Percentiles rank a stretch among this genome's conserved stretches.
Evolutionary conservation across 257 asterid species (phyloP).

Genomic region (Thymus quinquecostatus): DNA sequence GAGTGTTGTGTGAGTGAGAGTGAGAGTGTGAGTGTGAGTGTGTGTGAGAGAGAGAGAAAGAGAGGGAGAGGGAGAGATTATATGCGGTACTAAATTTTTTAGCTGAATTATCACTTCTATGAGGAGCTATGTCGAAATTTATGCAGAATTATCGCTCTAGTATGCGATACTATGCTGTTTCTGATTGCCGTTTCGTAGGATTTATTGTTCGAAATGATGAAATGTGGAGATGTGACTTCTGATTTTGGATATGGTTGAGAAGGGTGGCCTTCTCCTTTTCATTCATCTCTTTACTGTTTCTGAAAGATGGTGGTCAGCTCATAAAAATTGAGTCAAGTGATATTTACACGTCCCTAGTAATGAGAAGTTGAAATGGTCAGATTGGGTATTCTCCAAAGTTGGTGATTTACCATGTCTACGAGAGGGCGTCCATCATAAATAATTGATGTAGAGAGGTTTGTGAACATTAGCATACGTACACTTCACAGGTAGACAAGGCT

Average conservation of each 20-base stretch:
- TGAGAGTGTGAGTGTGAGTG: not conserved
- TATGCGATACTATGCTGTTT: not conserved
- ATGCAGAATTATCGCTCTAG: slow-evolving; percentile 1
- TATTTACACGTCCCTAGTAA: too few species aligned
- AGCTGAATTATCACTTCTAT: too few species aligned
- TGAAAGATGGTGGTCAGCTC: not conserved
- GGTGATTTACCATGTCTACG: not conserved
- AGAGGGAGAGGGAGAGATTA: not conserved
- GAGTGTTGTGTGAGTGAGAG: too few species aligned
- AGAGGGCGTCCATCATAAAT: not conserved
- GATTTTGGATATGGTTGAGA: not conserved
- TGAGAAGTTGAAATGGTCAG: not conserved
- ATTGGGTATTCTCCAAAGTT: not conserved
- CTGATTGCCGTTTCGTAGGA: not conserved
- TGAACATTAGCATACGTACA: slow-evolving; percentile 10
- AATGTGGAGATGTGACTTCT: not conserved
- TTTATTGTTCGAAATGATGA: not conserved
- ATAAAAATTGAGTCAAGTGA: too few species aligned
- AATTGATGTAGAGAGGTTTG: not conserved
- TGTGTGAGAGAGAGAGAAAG: not conserved
- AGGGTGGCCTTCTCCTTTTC: not conserved
- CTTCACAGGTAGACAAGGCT: not conserved
- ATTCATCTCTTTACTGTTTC: not conserved
- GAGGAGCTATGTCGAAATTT: not conserved
- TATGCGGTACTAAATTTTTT: not conserved